These are phyloP conservation scores for Diospyros kaki DNA, from an alignment of 148 eudicot genomes.

Conservation along the genomic window DNA sequence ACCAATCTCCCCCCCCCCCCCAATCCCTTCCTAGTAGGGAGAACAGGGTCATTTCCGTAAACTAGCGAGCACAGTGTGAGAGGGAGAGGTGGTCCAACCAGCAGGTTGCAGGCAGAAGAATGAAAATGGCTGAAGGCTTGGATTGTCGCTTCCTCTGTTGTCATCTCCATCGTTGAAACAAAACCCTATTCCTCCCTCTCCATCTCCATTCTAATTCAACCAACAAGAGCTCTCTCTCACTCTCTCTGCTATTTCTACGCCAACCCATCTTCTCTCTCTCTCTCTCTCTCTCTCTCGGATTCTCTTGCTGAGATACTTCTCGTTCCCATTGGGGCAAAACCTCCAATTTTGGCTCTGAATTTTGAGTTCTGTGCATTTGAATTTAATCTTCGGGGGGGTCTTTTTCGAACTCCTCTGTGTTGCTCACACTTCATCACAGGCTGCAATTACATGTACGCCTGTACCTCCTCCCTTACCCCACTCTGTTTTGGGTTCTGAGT, in stretches of 20 bases:
- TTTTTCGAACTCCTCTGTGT: slow-evolving; percentile 11
- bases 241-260: slow-evolving; percentile 33
- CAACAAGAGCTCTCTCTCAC: slow-evolving; percentile 1
- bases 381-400: too few species aligned
- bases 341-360: slow-evolving; percentile 24
- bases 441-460: background rate
- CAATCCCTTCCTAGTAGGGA: background rate
- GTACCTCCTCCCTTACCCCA: background rate
- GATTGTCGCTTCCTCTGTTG: slow-evolving; percentile 45
- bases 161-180: slow-evolving; percentile 21
- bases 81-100: too few species aligned
- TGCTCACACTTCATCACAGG: background rate
- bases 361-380: slow-evolving; percentile 24
- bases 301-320: slow-evolving; percentile 13
- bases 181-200: slow-evolving; percentile 2
- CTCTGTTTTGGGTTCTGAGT: too few species aligned
- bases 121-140: slow-evolving; percentile 24
- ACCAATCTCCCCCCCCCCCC: slow-evolving; percentile 9
- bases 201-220: slow-evolving; percentile 16
- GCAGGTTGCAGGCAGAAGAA: slow-evolving; percentile 10
- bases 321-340: slow-evolving; percentile 16
- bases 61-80: background rate
- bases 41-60: slow-evolving; percentile 33
- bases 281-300: background rate
- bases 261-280: slow-evolving; percentile 26